Evolutionary conservation across 805 yeast species (phyloP).

Genomic region (Scheffersomyces lignosus): DNA sequence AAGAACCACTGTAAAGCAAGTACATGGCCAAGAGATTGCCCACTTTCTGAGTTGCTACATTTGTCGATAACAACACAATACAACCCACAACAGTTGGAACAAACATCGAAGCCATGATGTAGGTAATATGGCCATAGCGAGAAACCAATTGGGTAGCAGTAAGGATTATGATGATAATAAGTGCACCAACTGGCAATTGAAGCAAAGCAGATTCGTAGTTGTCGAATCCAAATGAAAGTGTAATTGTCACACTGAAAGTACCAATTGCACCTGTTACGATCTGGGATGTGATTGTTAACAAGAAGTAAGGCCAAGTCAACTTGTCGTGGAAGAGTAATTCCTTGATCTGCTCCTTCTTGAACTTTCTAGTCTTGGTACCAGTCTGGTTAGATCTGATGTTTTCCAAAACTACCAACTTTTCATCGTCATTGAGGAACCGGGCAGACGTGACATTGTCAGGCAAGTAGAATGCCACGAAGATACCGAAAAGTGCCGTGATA

Average conservation of each 20-base stretch:
- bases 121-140: slow-evolving; percentile 24
- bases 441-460: slow-evolving; percentile 50
- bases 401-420: slow-evolving; percentile 42
- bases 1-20: slow-evolving; percentile 53
- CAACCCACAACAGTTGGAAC: slow-evolving; percentile 36
- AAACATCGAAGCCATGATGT: slow-evolving; percentile 27
- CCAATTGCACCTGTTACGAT: slow-evolving; percentile 54
- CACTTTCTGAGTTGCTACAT: slow-evolving; percentile 28
- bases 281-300: slow-evolving; percentile 47
- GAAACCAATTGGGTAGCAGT: slow-evolving; percentile 32
- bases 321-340: slow-evolving; percentile 49
- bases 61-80: slow-evolving; percentile 40
- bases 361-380: slow-evolving; percentile 50
- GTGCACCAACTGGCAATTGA: slow-evolving; percentile 50
- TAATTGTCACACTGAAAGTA: slow-evolving; percentile 53
- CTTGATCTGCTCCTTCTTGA: slow-evolving; percentile 44
- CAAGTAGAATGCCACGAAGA: slow-evolving; percentile 39
- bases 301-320: slow-evolving; percentile 50
- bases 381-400: slow-evolving; percentile 50
- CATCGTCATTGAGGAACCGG: slow-evolving; percentile 40
- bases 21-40: slow-evolving; percentile 53
- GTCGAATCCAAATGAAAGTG: slow-evolving; percentile 52
- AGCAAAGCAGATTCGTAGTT: slow-evolving; percentile 45
- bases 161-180: slow-evolving; percentile 30
- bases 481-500: slow-evolving; percentile 51